These are phyloP conservation scores for Candida verbasci DNA, from an alignment of 805 yeast genomes.

Conservation along the genomic window DNA sequence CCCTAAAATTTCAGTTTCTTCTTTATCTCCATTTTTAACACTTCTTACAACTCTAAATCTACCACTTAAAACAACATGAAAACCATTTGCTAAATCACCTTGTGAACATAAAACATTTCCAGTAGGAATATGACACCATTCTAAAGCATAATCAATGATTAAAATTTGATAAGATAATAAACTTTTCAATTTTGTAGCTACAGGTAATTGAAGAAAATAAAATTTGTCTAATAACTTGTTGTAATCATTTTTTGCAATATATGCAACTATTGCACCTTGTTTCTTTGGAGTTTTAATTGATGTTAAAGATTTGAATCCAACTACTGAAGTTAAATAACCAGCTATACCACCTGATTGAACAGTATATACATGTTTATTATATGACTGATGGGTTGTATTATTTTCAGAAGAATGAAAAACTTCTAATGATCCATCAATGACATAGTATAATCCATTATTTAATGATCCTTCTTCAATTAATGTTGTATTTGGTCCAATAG, in stretches of 20 bases:
- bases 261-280: constrained; percentile 59
- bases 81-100: constrained; percentile 86
- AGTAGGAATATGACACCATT: constrained; percentile 91
- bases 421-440: constrained; percentile 73
- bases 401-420: constrained; percentile 30
- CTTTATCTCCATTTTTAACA: constrained; percentile 10
- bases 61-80: constrained; percentile 85
- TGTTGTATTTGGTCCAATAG: constrained; percentile 47
- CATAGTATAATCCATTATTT: constrained; percentile 73
- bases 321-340: constrained; percentile 77
- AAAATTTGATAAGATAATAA: constrained; percentile 63
- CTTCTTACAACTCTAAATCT: constrained; percentile 62
- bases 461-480: constrained; percentile 62
- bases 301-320: constrained; percentile 77
- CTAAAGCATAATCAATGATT: constrained; percentile 84
- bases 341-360: constrained; percentile 78
- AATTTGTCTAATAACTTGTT: constrained; percentile 68
- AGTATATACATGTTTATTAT: constrained; percentile 43
- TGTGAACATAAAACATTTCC: constrained; percentile 77
- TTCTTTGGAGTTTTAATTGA: constrained; percentile 59
- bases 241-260: constrained; percentile 57
- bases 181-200: constrained; percentile 70
- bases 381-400: too few relatives aligned
- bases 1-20: constrained; percentile 40
- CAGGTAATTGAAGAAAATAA: constrained; percentile 69